Evolutionary conservation across 1,284 basidiomycete species (phyloP).

Genomic region (Malassezia obtusa): DNA sequence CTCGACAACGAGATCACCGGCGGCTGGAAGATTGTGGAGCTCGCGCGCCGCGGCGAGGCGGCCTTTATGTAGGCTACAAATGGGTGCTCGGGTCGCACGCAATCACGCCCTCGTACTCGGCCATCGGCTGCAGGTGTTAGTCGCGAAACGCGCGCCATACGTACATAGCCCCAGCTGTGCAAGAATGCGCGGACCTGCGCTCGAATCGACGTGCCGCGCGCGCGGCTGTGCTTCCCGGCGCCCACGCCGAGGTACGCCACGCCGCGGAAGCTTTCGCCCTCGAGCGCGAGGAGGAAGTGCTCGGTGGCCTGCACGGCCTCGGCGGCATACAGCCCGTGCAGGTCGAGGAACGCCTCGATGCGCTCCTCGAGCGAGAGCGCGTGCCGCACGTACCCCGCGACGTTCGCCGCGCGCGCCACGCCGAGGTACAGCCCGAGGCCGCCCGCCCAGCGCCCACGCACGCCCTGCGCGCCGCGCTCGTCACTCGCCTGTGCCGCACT

Average conservation of each 20-base stretch:
- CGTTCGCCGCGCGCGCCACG: slow-evolving; percentile 28
- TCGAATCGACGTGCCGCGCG: slow-evolving; percentile 69
- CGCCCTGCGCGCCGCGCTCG: slow-evolving; percentile 67
- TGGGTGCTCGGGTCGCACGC: slow-evolving; percentile 76
- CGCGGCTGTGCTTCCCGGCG: slow-evolving; percentile 75
- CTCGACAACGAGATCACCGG: slow-evolving; percentile 70
- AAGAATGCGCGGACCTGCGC: slow-evolving; percentile 78
- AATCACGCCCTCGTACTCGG: slow-evolving; percentile 75
- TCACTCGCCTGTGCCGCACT: slow-evolving; percentile 54
- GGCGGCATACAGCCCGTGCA: slow-evolving; percentile 62
- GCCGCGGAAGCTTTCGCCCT: slow-evolving; percentile 69
- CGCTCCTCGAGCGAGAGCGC: slow-evolving; percentile 55
- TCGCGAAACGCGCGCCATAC: background rate
- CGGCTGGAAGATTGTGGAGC: slow-evolving; percentile 96
- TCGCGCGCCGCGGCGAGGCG: slow-evolving; percentile 46
- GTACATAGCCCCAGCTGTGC: slow-evolving; percentile 61
- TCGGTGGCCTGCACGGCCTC: slow-evolving; percentile 86
- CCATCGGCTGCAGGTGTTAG: slow-evolving; percentile 78
- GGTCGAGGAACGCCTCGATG: slow-evolving; percentile 59
- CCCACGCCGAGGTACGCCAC: slow-evolving; percentile 71
- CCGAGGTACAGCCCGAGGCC: slow-evolving; percentile 53
- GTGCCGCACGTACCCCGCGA: slow-evolving; percentile 66
- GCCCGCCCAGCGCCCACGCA: slow-evolving; percentile 67
- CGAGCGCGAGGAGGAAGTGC: slow-evolving; percentile 69
- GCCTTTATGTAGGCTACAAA: slow-evolving; percentile 29